Evolutionary conservation across 208 protist genomes (phyloP).

Genomic region (Leishmania braziliensis): DNA sequence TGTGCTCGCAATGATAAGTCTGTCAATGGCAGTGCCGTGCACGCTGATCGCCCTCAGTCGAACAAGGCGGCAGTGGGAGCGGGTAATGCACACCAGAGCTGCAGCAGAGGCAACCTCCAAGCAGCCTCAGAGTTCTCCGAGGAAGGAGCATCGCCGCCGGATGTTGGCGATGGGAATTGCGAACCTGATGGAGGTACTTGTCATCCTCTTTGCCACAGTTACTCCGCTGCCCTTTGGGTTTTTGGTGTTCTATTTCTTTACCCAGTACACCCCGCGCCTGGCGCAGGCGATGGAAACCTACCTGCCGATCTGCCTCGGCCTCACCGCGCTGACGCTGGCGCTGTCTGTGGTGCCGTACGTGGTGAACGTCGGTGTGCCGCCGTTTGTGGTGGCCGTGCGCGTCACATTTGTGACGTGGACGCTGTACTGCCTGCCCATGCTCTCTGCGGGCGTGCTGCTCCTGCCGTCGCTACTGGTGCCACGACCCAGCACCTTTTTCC

Average conservation of each 20-base stretch:
- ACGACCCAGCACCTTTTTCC: conserved; percentile 51
- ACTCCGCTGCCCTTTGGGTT: conserved; percentile 44
- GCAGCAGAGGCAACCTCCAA: not conserved
- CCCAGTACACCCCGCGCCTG: conserved; percentile 49
- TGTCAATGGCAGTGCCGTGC: conserved; percentile 64
- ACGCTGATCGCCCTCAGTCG: conserved; percentile 66
- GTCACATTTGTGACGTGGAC: conserved; percentile 47
- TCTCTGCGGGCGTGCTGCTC: conserved; percentile 28
- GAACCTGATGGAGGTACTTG: conserved; percentile 57
- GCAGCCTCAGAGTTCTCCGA: not conserved
- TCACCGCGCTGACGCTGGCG: conserved; percentile 36
- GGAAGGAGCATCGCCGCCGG: conserved; percentile 3
- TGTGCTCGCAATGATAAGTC: conserved; percentile 56
- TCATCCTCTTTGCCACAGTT: conserved; percentile 45
- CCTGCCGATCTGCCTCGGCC: conserved; percentile 34
- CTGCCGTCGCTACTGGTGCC: conserved; percentile 44
- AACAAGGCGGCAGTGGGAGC: conserved; percentile 55
- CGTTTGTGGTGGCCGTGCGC: conserved; percentile 40
- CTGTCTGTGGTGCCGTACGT: conserved; percentile 70
- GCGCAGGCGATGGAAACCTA: conserved; percentile 34
- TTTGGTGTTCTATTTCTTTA: conserved; percentile 51
- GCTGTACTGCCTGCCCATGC: conserved; percentile 53
- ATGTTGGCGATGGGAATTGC: conserved; percentile 31
- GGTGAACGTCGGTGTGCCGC: conserved; percentile 42
- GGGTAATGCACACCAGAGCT: not conserved